phyloP scores from a whole-genome alignment of 768 basidiomycete species.

The Xerocomellus intermedius region DNA sequence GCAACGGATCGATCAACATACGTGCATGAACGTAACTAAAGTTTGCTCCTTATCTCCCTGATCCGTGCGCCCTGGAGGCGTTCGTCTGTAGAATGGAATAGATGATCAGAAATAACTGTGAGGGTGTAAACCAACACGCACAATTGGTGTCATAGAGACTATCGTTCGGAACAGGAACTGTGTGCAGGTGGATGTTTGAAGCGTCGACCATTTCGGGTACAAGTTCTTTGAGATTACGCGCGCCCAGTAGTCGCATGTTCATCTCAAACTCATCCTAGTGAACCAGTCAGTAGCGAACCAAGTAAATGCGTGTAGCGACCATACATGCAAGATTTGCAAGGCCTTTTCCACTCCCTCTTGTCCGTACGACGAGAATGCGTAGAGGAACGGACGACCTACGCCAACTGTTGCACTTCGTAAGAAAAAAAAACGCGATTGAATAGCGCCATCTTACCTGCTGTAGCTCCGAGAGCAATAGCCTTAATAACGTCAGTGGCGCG shows the following conservation, averaged over 20 bases:
- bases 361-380: constrained; percentile 88
- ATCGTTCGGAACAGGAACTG: constrained; percentile 68
- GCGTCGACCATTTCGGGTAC: constrained; percentile 90
- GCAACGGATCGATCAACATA: background rate
- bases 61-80: constrained; percentile 43
- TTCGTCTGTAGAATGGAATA: constrained; percentile 37
- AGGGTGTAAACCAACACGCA: constrained; percentile 40
- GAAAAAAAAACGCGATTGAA: background rate
- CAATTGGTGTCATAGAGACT: constrained; percentile 80
- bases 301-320: constrained; percentile 12
- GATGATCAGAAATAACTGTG: background rate
- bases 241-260: constrained; percentile 93
- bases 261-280: constrained; percentile 94
- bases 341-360: constrained; percentile 83
- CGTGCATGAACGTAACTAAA: constrained; percentile 24
- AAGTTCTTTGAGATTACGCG: constrained; percentile 73
- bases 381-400: constrained; percentile 83
- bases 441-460: constrained; percentile 53
- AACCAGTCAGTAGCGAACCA: background rate
- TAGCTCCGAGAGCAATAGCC: constrained; percentile 86
- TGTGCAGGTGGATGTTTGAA: constrained; percentile 61
- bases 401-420: constrained; percentile 51
- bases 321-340: constrained; percentile 71
- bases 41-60: constrained; percentile 38
- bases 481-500: constrained; percentile 89